Evolutionary conservation across 83 land plant species (phyloP).

Genomic region (Picea engelmannii): DNA sequence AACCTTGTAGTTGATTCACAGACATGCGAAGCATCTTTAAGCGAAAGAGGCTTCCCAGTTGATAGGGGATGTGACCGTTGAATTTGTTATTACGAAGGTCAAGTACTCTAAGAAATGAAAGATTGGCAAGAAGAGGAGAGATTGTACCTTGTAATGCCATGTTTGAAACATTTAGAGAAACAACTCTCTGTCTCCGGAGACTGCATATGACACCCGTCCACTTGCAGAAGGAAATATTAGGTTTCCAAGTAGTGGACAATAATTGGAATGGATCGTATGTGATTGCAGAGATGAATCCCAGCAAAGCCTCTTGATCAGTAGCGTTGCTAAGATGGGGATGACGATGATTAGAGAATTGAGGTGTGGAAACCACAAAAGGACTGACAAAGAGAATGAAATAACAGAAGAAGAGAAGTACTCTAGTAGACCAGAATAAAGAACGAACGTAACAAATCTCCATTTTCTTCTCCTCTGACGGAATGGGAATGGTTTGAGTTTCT

Average conservation of each 20-base stretch:
- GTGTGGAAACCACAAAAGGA: too few species aligned
- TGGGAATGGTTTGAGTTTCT: too few species aligned
- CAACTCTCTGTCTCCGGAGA: constrained; percentile 14
- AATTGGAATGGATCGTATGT: constrained; percentile 12
- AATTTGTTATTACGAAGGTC: constrained; percentile 4
- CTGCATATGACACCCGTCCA: constrained; percentile 31
- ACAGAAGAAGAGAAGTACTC: too few species aligned
- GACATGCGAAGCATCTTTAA: neutral
- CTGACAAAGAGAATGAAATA: too few species aligned
- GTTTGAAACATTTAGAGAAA: neutral
- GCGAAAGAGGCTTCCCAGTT: constrained; percentile 20
- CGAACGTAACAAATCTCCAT: too few species aligned
- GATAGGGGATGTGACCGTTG: constrained; percentile 24
- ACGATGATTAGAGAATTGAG: too few species aligned
- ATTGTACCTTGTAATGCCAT: constrained; percentile 17
- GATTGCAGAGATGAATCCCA: constrained; percentile 25
- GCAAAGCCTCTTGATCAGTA: constrained; percentile 18
- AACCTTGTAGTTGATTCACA: constrained; percentile 20
- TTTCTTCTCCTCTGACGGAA: too few species aligned
- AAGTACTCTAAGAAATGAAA: constrained; percentile 19
- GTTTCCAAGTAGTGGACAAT: constrained; percentile 25
- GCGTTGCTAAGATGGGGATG: neutral
- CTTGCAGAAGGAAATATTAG: constrained; percentile 19
- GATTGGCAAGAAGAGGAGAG: constrained; percentile 33
- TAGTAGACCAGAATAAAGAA: too few species aligned